A percentile compares a stretch with the other conserved stretches of the same genome.
Evolutionary conservation across 2,329 filamentous ascomycete genomes (phyloP).

Genomic region (Neopestalotiopsis rosae): DNA sequence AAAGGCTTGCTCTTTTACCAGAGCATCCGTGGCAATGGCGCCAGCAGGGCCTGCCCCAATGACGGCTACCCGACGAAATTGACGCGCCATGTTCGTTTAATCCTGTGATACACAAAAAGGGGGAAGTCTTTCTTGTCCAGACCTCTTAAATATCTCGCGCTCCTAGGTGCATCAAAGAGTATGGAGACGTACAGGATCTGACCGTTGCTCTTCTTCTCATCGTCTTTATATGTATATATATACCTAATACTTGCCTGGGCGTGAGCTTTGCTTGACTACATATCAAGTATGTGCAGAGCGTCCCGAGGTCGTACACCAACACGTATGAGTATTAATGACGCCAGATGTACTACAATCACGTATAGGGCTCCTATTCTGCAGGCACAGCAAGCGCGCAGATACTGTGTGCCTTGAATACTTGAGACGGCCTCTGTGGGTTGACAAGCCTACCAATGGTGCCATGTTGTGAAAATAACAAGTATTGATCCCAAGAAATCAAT

Average conservation of each 20-base stretch:
- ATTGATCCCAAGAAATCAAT: too few relatives aligned
- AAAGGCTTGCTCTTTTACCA: conserved; percentile 60
- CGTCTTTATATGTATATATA: neutral
- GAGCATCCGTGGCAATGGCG: conserved; percentile 61
- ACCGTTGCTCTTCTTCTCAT: too few relatives aligned
- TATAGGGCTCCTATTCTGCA: neutral
- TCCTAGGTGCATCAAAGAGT: too few relatives aligned
- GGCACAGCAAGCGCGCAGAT: neutral
- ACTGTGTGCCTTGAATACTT: neutral
- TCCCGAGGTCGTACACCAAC: neutral
- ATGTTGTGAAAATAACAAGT: too few relatives aligned
- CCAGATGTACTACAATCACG: conserved; percentile 12
- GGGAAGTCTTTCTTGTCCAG: neutral
- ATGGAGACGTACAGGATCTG: too few relatives aligned
- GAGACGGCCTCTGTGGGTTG: neutral
- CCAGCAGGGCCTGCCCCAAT: conserved; percentile 64
- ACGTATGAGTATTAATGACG: conserved; percentile 6
- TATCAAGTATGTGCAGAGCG: neutral
- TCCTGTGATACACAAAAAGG: neutral
- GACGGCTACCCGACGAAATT: conserved; percentile 50
- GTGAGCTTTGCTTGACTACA: too few relatives aligned
- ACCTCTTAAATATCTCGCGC: neutral
- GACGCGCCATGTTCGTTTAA: conserved; percentile 21
- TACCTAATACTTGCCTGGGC: neutral
- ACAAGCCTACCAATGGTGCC: neutral